Percentiles rank a stretch among this genome's conserved stretches.
Evolutionary conservation across 2,329 filamentous ascomycete genomes (phyloP).

Genomic region (Cladosporium cucumerinum): DNA sequence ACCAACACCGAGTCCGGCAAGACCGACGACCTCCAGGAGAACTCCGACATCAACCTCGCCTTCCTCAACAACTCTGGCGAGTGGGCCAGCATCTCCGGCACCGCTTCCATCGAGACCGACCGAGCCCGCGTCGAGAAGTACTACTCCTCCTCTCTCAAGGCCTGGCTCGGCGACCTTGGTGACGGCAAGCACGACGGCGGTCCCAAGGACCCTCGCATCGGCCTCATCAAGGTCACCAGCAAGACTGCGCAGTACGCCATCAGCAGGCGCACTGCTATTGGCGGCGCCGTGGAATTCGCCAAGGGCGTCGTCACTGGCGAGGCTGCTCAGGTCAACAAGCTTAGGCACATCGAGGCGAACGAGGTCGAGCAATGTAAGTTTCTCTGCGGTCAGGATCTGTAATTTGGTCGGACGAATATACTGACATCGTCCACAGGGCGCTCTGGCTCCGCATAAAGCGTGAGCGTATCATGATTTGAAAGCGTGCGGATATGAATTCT

Average conservation of each 20-base stretch:
- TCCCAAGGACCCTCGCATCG: slow-evolving; percentile 76
- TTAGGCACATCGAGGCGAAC: slow-evolving; percentile 67
- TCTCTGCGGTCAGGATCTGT: neutral
- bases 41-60: slow-evolving; percentile 74
- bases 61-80: slow-evolving; percentile 70
- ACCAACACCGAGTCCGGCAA: slow-evolving; percentile 89
- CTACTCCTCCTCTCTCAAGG: slow-evolving; percentile 71
- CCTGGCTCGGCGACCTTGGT: slow-evolving; percentile 81
- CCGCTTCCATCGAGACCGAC: slow-evolving; percentile 66
- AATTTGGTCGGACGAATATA: neutral
- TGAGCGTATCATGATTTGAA: neutral
- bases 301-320: slow-evolving; percentile 73
- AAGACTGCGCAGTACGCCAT: slow-evolving; percentile 25
- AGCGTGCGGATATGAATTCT: neutral
- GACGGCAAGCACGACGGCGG: slow-evolving; percentile 81
- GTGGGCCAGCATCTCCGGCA: slow-evolving; percentile 84
- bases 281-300: slow-evolving; percentile 66
- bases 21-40: slow-evolving; percentile 71
- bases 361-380: slow-evolving; percentile 60
- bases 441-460: slow-evolving; percentile 3
- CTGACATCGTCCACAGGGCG: neutral
- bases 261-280: slow-evolving; percentile 58
- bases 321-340: slow-evolving; percentile 67
- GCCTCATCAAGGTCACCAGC: slow-evolving; percentile 71
- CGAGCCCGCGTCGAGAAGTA: slow-evolving; percentile 66